Conservation (phyloP, 768 basidiomycete genomes). For the Russula vinacea region DNA sequence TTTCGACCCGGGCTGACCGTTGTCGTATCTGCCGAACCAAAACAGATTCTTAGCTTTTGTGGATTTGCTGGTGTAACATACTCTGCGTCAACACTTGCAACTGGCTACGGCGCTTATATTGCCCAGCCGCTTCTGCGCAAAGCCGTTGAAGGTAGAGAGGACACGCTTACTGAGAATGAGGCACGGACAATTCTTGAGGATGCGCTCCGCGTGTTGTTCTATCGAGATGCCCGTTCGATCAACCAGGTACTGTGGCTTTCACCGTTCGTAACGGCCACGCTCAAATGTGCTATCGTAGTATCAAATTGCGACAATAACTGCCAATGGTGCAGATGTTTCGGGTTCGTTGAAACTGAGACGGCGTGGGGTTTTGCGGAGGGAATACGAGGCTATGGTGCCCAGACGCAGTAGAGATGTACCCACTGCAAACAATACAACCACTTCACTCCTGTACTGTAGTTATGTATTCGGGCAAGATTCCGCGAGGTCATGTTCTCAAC, state of each 20-base stretch:
- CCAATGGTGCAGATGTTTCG: constrained; percentile 70
- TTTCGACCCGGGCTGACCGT: not conserved
- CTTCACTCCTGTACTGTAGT: not conserved
- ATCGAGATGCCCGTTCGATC: constrained; percentile 91
- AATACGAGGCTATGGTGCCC: constrained; percentile 86
- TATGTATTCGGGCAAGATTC: not conserved
- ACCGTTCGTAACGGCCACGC: not conserved
- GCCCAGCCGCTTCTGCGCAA: constrained; percentile 90
- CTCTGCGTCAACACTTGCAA: constrained; percentile 86
- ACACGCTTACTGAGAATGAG: constrained; percentile 70
- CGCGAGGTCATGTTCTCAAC: not conserved
- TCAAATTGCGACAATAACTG: constrained; percentile 90
- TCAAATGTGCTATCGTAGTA: constrained; percentile 51
- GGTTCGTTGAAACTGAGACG: constrained; percentile 75
- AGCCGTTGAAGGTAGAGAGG: constrained; percentile 81
- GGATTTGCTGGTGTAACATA: constrained; percentile 98
- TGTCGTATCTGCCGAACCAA: not conserved
- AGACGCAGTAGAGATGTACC: constrained; percentile 61
- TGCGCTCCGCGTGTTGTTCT: constrained; percentile 91
- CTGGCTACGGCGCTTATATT: constrained; percentile 90
- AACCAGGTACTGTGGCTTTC: constrained; percentile 67
- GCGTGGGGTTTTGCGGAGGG: constrained; percentile 91
- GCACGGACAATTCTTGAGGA: constrained; percentile 76
- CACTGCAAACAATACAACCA: constrained; percentile 10
- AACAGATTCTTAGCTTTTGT: constrained; percentile 88